These are phyloP conservation scores for Cutaneotrichosporon curvatum DNA, from an alignment of 1,284 basidiomycete genomes.

Conservation along the genomic window DNA sequence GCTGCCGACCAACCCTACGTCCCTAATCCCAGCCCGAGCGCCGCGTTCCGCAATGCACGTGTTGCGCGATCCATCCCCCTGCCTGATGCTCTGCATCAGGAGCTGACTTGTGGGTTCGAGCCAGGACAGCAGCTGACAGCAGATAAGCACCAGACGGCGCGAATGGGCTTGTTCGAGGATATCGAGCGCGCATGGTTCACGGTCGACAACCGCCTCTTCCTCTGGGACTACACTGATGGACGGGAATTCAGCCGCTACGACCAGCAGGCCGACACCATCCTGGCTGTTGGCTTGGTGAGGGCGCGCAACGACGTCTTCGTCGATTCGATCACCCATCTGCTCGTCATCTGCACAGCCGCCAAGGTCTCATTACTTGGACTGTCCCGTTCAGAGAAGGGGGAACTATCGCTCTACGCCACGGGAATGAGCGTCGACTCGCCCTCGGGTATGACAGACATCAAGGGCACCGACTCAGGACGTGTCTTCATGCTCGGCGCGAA, in stretches of 20 bases:
- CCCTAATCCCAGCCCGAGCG: conserved; percentile 11
- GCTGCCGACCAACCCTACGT: conserved; percentile 21
- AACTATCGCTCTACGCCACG: conserved; percentile 84
- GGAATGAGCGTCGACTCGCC: conserved; percentile 67
- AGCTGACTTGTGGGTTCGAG: conserved; percentile 32
- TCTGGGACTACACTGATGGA: conserved; percentile 92
- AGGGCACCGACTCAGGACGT: conserved; percentile 71
- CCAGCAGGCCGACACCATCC: conserved; percentile 85
- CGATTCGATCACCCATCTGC: conserved; percentile 80
- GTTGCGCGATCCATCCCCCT: conserved; percentile 29
- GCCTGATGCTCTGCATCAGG: conserved; percentile 40
- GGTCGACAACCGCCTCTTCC: conserved; percentile 85
- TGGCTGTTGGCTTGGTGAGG: conserved; percentile 72
- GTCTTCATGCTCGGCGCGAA: conserved; percentile 88
- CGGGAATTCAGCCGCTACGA: conserved; percentile 60
- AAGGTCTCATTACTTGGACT: conserved; percentile 81
- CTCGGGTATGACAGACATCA: conserved; percentile 73
- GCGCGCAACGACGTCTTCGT: conserved; percentile 71
- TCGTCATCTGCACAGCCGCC: conserved; percentile 82
- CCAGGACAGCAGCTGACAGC: conserved; percentile 2
- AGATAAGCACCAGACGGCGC: conserved; percentile 36
- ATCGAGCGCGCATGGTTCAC: conserved; percentile 94
- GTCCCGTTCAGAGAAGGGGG: conserved; percentile 51
- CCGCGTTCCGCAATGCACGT: conserved; percentile 20
- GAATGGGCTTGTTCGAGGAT: conserved; percentile 86